A percentile compares a stretch with the other conserved stretches of the same genome.
Conservation (phyloP, 768 basidiomycete genomes). For the Royoungia palumana region DNA sequence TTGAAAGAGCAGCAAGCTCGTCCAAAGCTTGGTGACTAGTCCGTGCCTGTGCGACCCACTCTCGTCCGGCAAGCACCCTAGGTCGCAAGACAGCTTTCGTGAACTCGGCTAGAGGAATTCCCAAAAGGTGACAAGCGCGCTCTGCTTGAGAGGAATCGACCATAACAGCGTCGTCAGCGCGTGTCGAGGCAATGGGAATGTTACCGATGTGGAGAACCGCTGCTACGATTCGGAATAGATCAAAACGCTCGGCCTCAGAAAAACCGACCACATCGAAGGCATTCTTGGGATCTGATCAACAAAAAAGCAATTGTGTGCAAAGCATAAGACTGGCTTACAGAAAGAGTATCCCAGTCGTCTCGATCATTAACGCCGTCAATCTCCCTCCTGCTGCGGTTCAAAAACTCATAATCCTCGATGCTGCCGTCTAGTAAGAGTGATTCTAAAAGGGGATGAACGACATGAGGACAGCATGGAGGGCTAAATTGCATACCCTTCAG, state of each 20-base stretch:
- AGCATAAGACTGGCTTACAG: constrained; percentile 40
- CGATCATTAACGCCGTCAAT: constrained; percentile 95
- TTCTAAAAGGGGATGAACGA: constrained; percentile 41
- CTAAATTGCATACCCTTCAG: constrained; percentile 56
- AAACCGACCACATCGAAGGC: constrained; percentile 92
- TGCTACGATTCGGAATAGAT: constrained; percentile 92
- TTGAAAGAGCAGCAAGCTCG: constrained; percentile 87
- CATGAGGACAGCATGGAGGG: not conserved
- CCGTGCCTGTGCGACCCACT: constrained; percentile 94
- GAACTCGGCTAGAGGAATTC: constrained; percentile 84
- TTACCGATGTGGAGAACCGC: constrained; percentile 96
- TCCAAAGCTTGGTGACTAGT: constrained; percentile 90
- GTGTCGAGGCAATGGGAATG: constrained; percentile 73
- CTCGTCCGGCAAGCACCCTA: constrained; percentile 87
- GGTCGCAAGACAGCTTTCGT: constrained; percentile 86
- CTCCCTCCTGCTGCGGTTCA: constrained; percentile 84
- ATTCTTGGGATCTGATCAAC: constrained; percentile 39
- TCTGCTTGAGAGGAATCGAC: constrained; percentile 82
- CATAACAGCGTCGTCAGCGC: constrained; percentile 77
- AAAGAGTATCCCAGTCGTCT: constrained; percentile 81
- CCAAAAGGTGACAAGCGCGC: constrained; percentile 87
- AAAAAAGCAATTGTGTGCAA: not conserved
- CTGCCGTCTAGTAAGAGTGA: constrained; percentile 69
- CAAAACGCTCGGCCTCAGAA: constrained; percentile 75
- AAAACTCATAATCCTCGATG: constrained; percentile 82